Conservation (phyloP, 441 rosid genomes). For the Populus hybrid region DNA sequence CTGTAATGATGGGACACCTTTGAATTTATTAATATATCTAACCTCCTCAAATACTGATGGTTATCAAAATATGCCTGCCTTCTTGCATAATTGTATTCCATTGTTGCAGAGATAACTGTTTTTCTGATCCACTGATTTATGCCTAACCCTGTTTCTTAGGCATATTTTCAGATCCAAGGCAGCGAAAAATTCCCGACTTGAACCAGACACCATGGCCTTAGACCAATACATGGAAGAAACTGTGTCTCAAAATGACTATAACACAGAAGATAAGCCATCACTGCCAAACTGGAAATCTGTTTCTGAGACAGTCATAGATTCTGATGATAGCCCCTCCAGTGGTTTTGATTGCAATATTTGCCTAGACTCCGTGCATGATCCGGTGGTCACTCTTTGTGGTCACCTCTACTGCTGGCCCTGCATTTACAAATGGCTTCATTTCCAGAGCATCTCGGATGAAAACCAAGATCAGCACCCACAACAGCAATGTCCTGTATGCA, state of each 20-base stretch:
- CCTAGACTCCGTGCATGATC: constrained; percentile 77
- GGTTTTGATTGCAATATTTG: constrained; percentile 92
- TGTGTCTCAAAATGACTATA: constrained; percentile 15
- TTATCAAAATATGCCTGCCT: too few relatives aligned
- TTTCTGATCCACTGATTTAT: background rate
- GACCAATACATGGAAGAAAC: constrained; percentile 45
- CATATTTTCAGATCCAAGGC: constrained; percentile 15
- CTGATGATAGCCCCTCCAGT: constrained; percentile 32
- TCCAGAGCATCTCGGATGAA: constrained; percentile 31
- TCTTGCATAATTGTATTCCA: background rate
- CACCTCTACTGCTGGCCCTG: constrained; percentile 99
- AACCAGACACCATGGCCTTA: constrained; percentile 29
- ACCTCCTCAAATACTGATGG: too few relatives aligned
- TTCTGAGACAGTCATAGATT: constrained; percentile 16
- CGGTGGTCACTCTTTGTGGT: constrained; percentile 88
- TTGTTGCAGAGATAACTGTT: background rate
- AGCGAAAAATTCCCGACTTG: constrained; percentile 1
- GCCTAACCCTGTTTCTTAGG: constrained; percentile 9
- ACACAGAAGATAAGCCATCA: constrained; percentile 20
- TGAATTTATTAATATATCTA: too few relatives aligned
- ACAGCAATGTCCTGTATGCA: constrained; percentile 87
- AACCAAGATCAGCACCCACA: constrained; percentile 35
- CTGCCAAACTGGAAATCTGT: constrained; percentile 41
- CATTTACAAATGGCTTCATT: constrained; percentile 85
- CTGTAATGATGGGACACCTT: too few relatives aligned